These are phyloP conservation scores for Heliamphora exappendiculata DNA, from an alignment of 148 eudicot genomes.

Conservation along the genomic window DNA sequence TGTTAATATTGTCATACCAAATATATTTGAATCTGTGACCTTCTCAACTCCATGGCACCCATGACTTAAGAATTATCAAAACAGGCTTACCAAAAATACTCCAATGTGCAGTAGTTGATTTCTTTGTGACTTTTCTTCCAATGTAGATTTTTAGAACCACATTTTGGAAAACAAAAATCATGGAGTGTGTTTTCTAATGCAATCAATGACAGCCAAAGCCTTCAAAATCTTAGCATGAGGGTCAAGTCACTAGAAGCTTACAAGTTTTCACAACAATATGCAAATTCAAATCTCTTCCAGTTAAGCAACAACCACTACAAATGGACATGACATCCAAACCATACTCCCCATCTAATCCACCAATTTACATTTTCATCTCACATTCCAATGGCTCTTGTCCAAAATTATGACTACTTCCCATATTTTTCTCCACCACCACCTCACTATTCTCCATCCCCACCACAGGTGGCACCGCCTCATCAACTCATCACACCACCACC, in stretches of 20 bases:
- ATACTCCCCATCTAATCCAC: not conserved
- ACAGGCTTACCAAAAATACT: too few species aligned
- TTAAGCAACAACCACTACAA: slow-evolving; percentile 11
- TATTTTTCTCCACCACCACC: slow-evolving; percentile 25
- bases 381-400: slow-evolving; percentile 34
- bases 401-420: slow-evolving; percentile 31
- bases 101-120: too few species aligned
- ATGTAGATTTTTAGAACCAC: not conserved
- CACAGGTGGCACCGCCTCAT: slow-evolving; percentile 25
- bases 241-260: slow-evolving; percentile 54
- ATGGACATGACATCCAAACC: slow-evolving; percentile 17
- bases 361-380: not conserved
- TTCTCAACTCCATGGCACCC: not conserved
- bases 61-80: too few species aligned
- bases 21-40: too few species aligned
- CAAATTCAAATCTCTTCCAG: not conserved
- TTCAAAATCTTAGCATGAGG: slow-evolving; percentile 41
- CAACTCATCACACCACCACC: slow-evolving; percentile 24
- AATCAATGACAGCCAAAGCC: slow-evolving; percentile 37
- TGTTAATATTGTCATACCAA: too few species aligned
- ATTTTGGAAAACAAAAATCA: not conserved
- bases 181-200: slow-evolving; percentile 50
- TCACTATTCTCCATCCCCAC: slow-evolving; percentile 23
- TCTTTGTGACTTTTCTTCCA: not conserved
- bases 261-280: slow-evolving; percentile 22